Conservation (phyloP, 805 yeast genomes). For the Schizosaccharomyces pombe region ASM294v3 CU329670.1:2806001-2806500, state of each 20-base stretch:
- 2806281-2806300: slow-evolving; percentile 86
- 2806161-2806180: slow-evolving; percentile 93
- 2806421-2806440: slow-evolving; percentile 79
- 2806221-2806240: slow-evolving; percentile 99
- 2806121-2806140: slow-evolving; percentile 97
- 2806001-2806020: slow-evolving; percentile 99
- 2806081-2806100: slow-evolving; percentile 78
- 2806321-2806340: slow-evolving; percentile 70
- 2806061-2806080: slow-evolving; percentile 78
- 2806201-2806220: slow-evolving; percentile 83
- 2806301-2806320: slow-evolving; percentile 75
- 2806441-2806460: slow-evolving; percentile 41
- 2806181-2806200: slow-evolving; percentile 91
- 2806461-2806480: slow-evolving; percentile 50
- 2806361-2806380: slow-evolving; percentile 69
- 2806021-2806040: slow-evolving; percentile 95
- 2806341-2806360: slow-evolving; percentile 69
- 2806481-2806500: slow-evolving; percentile 81
- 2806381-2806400: slow-evolving; percentile 88
- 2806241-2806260: slow-evolving; percentile 98
- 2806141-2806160: slow-evolving; percentile 98
- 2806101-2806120: slow-evolving; percentile 94
- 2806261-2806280: slow-evolving; percentile 94
- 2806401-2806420: slow-evolving; percentile 96
- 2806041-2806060: slow-evolving; percentile 87